phyloP scores from a whole-genome alignment of 2,329 filamentous ascomycete species.

The Fonsecaea pedrosoi region DNA sequence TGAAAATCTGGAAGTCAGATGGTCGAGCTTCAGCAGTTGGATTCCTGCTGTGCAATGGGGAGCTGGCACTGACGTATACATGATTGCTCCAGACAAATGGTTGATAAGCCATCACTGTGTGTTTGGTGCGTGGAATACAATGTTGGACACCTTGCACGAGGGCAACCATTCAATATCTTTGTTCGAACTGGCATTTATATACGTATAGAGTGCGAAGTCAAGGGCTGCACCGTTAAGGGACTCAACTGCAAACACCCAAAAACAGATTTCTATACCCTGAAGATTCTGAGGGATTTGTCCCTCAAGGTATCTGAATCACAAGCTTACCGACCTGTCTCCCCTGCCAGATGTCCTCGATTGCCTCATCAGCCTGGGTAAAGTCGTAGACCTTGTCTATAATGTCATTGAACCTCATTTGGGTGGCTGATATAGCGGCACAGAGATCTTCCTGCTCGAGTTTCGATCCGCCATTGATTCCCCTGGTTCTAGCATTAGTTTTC shows the following conservation, averaged over 20 bases:
- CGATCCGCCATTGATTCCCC: constrained; percentile 53
- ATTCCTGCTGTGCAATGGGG: background rate
- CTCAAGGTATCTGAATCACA: constrained; percentile 37
- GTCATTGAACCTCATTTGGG: constrained; percentile 43
- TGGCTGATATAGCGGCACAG: constrained; percentile 45
- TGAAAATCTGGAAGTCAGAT: background rate
- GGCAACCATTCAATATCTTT: background rate
- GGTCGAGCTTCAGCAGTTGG: background rate
- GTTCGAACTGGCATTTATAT: background rate
- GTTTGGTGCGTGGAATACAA: background rate
- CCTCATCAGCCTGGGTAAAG: constrained; percentile 52
- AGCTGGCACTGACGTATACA: background rate
- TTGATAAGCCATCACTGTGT: background rate
- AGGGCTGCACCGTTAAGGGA: background rate
- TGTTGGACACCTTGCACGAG: background rate
- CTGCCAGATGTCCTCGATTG: constrained; percentile 52
- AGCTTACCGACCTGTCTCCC: constrained; percentile 54
- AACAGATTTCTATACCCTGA: background rate
- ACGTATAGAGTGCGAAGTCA: too few relatives aligned
- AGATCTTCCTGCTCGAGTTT: constrained; percentile 52
- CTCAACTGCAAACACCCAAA: background rate
- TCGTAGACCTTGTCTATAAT: constrained; percentile 48
- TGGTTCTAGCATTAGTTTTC: constrained; percentile 11
- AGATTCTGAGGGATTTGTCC: background rate
- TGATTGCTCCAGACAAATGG: background rate